Percentiles rank a stretch among this genome's conserved stretches.
Conservation (phyloP, 306 rosid species). For the Quercus mongolica region DNA sequence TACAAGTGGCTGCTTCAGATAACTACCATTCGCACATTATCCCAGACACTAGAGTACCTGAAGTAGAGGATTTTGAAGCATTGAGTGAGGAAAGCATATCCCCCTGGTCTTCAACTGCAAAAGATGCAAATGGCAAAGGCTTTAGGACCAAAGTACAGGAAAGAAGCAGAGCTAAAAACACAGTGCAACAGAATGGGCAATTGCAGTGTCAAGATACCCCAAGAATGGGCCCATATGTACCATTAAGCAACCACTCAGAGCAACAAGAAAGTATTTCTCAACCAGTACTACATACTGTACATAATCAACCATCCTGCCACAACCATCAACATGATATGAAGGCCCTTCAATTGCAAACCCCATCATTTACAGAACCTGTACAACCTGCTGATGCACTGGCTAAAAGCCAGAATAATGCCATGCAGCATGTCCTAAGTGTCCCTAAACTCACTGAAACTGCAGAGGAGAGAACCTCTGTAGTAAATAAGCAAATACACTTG, state of each 20-base stretch:
- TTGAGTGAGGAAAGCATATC: constrained; percentile 47
- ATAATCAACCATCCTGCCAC: constrained; percentile 25
- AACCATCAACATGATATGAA: constrained; percentile 30
- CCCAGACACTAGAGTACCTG: constrained; percentile 30
- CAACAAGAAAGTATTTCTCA: constrained; percentile 31
- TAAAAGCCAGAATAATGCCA: constrained; percentile 24
- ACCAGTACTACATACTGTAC: constrained; percentile 19
- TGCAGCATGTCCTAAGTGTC: constrained; percentile 24
- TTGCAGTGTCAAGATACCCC: constrained; percentile 33
- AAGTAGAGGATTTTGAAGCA: constrained; percentile 37
- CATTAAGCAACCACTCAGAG: constrained; percentile 29
- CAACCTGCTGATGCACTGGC: constrained; percentile 23
- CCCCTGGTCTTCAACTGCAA: constrained; percentile 43
- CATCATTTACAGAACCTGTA: constrained; percentile 25
- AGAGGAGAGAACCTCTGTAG: constrained; percentile 27
- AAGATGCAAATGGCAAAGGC: constrained; percentile 28
- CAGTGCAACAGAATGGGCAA: constrained; percentile 27
- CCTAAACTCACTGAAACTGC: constrained; percentile 25
- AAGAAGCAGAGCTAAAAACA: constrained; percentile 24
- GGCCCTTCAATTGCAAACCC: constrained; percentile 31
- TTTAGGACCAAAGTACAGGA: constrained; percentile 29
- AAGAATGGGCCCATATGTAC: constrained; percentile 30
- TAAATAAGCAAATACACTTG: constrained; percentile 20
- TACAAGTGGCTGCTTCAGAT: constrained; percentile 34
- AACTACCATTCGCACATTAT: constrained; percentile 25